phyloP scores from a whole-genome alignment of 2,329 filamentous ascomycete genomes.

The Rhynchosporium graminicola region DNA sequence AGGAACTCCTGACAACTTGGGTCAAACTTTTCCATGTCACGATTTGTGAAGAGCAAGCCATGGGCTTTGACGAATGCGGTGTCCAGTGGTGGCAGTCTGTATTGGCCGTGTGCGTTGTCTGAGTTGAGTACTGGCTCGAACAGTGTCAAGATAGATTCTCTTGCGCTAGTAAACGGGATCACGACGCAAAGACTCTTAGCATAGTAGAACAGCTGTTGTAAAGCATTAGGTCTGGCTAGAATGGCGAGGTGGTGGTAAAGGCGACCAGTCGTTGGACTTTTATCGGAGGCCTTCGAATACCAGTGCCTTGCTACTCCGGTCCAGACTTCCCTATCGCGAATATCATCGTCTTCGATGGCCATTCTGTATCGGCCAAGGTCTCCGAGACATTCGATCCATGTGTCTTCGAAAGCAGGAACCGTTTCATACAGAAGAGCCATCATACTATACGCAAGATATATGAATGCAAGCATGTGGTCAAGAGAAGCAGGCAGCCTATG shows the following conservation, averaged over 20 bases:
- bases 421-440: slow-evolving; percentile 86
- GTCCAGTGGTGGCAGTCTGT: slow-evolving; percentile 51
- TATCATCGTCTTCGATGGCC: slow-evolving; percentile 85
- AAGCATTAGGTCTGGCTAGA: slow-evolving; percentile 65
- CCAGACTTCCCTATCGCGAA: slow-evolving; percentile 75
- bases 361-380: slow-evolving; percentile 83
- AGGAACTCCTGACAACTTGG: slow-evolving; percentile 52
- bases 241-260: slow-evolving; percentile 90
- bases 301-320: slow-evolving; percentile 76
- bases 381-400: slow-evolving; percentile 85
- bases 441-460: slow-evolving; percentile 87
- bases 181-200: slow-evolving; percentile 66
- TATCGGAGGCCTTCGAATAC: slow-evolving; percentile 69
- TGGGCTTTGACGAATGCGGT: slow-evolving; percentile 63
- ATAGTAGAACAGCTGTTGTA: slow-evolving; percentile 75
- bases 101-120: slow-evolving; percentile 42
- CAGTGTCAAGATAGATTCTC: slow-evolving; percentile 69
- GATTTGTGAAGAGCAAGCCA: slow-evolving; percentile 61
- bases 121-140: slow-evolving; percentile 59
- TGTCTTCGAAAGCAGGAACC: slow-evolving; percentile 78
- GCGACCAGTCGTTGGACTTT: slow-evolving; percentile 71
- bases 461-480: slow-evolving; percentile 89
- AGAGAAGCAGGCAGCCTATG: slow-evolving; percentile 73
- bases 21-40: slow-evolving; percentile 49
- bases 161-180: slow-evolving; percentile 59